Base-by-base conservation (phyloP, 1,284 basidiomycete species). In the Tilletia indica region DNA sequence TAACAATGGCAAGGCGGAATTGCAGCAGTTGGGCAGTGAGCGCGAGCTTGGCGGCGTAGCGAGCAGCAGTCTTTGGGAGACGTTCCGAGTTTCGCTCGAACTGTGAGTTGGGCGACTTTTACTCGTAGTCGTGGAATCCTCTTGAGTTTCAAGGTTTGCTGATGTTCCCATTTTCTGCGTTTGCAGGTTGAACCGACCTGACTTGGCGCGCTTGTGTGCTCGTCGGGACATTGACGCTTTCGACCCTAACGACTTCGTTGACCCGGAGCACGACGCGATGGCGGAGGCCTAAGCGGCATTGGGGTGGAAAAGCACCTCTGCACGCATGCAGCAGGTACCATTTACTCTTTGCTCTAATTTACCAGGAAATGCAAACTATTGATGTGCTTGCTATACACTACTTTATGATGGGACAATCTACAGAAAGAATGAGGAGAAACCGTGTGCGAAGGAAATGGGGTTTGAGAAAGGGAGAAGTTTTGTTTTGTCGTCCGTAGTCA, bases 71-170 rank as follows among this genome's bases (percentile, higher is more conserved):
- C 67, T 83, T 42, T 83, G 81, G 81, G 82, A 83, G 72, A 82
- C 81, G 6, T 74, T 83, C 68, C 73, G 82, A 25, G 80, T 83
- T 16, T 75, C 78, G 16, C 72, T 82, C 67, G 82, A 83, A 71
- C 69, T 83, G 73, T 67, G 63, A 64, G 61, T 64, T 39, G 6
- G 45, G 45, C 8, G 25, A 21, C 25, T 45, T 48, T 45, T 1
- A 48, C 19, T 14, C 31, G 45, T 16, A 25, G 2, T n/a, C n/a
- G 6, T 31, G 25, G 19, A 31, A 54, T 8, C 2, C 2, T 49
- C 48, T 49, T 14, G 48, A 14, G 12, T 12, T n/a, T 2, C 1
- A 49, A 3, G 8, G 2, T 21, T n/a, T 54, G 8, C 25, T 8
- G 11, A 11, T n/a, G n/a, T 54, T n/a, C 51, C 19, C 51, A 54